Evolutionary conservation across 202 grass and related monocot genomes (phyloP).

Genomic region (Sporobolus alterniflorus): DNA sequence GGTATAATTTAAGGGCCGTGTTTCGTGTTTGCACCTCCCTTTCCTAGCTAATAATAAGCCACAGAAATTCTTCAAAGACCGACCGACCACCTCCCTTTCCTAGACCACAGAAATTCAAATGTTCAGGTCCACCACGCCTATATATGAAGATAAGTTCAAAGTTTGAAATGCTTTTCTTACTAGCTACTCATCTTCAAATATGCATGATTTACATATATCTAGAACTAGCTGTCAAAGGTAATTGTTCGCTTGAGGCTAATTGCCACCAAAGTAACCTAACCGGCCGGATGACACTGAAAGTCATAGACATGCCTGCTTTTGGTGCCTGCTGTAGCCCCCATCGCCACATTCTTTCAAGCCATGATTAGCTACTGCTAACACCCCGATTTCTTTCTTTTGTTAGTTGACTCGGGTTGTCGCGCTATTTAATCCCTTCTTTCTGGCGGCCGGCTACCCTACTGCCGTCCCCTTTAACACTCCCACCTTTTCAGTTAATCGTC

Average conservation of each 20-base stretch:
- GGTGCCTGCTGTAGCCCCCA: neutral
- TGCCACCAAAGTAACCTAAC: neutral
- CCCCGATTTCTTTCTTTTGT: constrained; percentile 20
- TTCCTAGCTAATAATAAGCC: no score
- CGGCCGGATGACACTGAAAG: constrained; percentile 7
- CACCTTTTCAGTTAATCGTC: constrained; percentile 1
- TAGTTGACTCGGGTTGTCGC: constrained; percentile 41
- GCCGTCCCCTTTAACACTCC: neutral
- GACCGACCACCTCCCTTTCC: no score
- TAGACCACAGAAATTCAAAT: neutral
- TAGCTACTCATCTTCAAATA: neutral
- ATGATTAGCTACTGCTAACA: constrained; percentile 37
- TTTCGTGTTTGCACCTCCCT: no score
- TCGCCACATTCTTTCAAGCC: constrained; percentile 37
- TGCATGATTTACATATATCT: neutral
- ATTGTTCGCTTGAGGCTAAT: neutral
- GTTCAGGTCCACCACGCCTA: neutral
- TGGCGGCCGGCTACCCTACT: constrained; percentile 23
- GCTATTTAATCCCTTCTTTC: constrained; percentile 39
- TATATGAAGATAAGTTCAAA: neutral
- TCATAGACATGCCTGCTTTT: constrained; percentile 25
- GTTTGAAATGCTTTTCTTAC: neutral
- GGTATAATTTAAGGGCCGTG: no score
- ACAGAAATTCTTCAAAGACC: no score
- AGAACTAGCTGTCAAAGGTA: neutral